Base-by-base conservation (phyloP, 2,329 filamentous ascomycete species). In the Albophoma yamanashiensis region DNA sequence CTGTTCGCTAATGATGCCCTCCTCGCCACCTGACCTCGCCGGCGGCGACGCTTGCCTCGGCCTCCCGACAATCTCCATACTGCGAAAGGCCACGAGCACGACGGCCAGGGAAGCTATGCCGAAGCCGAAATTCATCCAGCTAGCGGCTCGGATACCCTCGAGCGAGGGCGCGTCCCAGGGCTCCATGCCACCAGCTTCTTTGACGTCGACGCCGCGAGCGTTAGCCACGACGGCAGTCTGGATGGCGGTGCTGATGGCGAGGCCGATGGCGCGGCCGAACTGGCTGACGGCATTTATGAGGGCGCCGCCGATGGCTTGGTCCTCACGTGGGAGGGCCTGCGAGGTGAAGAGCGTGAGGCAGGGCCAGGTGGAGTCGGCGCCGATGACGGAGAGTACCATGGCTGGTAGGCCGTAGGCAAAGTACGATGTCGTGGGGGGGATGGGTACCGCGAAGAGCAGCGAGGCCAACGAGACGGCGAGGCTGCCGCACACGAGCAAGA, bases 271-370 rank as follows among this genome's bases (percentile, higher is more conserved):
- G 8, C 87, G 76, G 0, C 87, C 87, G 39, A 89, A 75, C 66
- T 88, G 85, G 0, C 83, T 83, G 15, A 86, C 80, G 0, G 86
- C 80, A 61, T 89, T 89, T 67, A 89, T 83, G 11, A 89, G 78
- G 0, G 85, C 87, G 0, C 86, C 87, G 0, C 86, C 87, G 0
- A 89, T 70, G 1, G 85, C 84, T 66, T 89, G 87, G 62, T 90
- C 86, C 57, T 84, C 81, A 0, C 76, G 74, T 0, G 86, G 82
- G 0, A 90, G 75, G 0, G 81, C 77, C 62, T 83, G 82, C 0
- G 86, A 86, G 0, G 83, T 86, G 67, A 88, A 89, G 0, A 90
- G 77, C 0, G 84, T 85, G 22, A 89, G 73, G 5, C 82, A 82
- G 0, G 87, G 86, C 77, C 84, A 89, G 0, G 86, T 77, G 0